Evolutionary conservation across 108 stramenopile species (phyloP), one percentile per base, ranked within the genome.

Genomic region (Cyclotella baltica): DNA sequence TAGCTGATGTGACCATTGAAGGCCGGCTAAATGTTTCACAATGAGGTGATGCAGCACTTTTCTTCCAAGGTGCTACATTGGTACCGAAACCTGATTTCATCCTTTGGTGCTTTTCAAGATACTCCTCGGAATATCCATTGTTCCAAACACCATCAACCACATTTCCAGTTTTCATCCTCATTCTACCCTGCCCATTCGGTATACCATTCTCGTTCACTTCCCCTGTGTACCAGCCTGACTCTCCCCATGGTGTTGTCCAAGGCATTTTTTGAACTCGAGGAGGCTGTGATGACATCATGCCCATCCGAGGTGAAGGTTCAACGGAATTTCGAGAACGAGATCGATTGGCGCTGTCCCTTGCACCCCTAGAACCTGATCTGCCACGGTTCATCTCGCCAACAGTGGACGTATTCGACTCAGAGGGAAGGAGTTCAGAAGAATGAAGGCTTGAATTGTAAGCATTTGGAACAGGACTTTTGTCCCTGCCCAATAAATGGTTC

Each of bases 131-230:
- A 48, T 55, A 76, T 18, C 75, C 75, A 47, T 68, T 59, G 3
- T 28, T 46, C 75, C 75, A 76, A 6, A 11, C 6, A 28, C 75
- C 75, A 29, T 76, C 75, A 53, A 43, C 18, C 47, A 47, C 3
- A 33, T 68, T 59, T 16, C 75, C 75, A n/a, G 53, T 68, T 30
- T 79, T 74, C 36, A 76, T 86, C 36, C 81, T 50, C 87, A 90
- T 88, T n/a, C 76, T 75, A 9, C 89, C 89, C 18, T 73, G 66
- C 36, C 89, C 89, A 74, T 90, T 58, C 2, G 89, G 89, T 36
- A 56, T 76, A 3, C 73, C 70, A 22, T 56, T 63, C 3, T 85
- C 55, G 37, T 76, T 61, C 28, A 90, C 65, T 73, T 81, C 62
- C 4, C 89, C 89, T 4, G 86, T 73, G 55, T 84, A 90, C 51